Evolutionary conservation across 441 rosid genomes (phyloP).

Genomic region (Gossypium gossypioides): DNA sequence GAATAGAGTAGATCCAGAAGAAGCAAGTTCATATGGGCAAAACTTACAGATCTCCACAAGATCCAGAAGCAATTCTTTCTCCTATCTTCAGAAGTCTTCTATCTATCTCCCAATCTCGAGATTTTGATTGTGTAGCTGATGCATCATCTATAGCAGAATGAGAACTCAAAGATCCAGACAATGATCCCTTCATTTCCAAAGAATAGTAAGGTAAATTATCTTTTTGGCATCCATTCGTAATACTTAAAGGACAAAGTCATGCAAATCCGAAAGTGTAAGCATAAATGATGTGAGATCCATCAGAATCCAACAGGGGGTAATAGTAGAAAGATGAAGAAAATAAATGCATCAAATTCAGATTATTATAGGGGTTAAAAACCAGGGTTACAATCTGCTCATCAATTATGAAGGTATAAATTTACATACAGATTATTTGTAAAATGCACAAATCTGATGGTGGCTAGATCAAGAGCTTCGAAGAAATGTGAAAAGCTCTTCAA

Average conservation of each 20-base stretch:
- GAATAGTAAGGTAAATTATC: conserved; percentile 6
- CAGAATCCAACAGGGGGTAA: background rate
- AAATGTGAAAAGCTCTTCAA: conserved; percentile 1
- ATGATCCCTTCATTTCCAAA: conserved; percentile 39
- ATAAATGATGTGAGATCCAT: background rate
- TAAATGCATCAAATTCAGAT: background rate
- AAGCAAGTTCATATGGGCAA: conserved; percentile 8
- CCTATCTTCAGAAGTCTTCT: conserved; percentile 47
- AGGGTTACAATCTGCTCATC: background rate
- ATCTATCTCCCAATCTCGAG: conserved; percentile 54
- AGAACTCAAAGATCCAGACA: conserved; percentile 46
- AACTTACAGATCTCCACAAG: conserved; percentile 71
- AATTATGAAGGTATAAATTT: background rate
- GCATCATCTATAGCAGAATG: conserved; percentile 29
- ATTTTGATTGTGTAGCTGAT: conserved; percentile 20
- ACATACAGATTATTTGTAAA: background rate
- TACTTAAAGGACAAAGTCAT: background rate
- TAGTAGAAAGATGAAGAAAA: background rate
- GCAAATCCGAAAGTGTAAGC: background rate
- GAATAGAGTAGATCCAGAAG: conserved; percentile 4
- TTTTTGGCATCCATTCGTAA: background rate
- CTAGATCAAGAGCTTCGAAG: background rate
- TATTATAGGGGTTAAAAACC: background rate
- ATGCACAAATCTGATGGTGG: background rate
- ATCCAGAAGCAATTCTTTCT: conserved; percentile 61